These are phyloP conservation scores for Candida sphagnicola DNA, from an alignment of 805 yeast genomes.

Conservation along the genomic window DNA sequence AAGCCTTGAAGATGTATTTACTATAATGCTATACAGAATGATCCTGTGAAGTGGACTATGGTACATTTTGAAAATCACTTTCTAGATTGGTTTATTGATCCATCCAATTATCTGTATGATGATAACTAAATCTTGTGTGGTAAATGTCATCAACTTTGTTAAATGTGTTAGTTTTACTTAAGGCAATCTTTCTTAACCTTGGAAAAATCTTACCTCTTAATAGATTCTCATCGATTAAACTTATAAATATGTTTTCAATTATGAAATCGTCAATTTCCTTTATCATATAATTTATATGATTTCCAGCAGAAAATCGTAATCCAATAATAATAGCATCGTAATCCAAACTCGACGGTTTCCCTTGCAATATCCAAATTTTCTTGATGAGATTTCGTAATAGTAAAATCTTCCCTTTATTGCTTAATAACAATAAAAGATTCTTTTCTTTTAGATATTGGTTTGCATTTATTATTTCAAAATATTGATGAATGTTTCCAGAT, in stretches of 20 bases:
- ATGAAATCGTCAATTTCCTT: conserved; percentile 27
- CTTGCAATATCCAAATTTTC: conserved; percentile 25
- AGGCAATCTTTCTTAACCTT: conserved; percentile 32
- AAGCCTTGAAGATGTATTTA: no score
- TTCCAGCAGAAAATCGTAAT: conserved; percentile 12
- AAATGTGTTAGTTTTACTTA: conserved; percentile 42
- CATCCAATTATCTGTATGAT: conserved; percentile 15
- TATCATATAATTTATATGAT: background rate
- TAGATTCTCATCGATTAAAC: conserved; percentile 51
- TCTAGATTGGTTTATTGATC: background rate
- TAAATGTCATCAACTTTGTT: conserved; percentile 27
- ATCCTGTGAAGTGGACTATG: no score
- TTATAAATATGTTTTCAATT: conserved; percentile 47
- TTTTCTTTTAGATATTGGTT: conserved; percentile 35
- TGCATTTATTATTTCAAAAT: conserved; percentile 24
- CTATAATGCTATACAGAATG: background rate
- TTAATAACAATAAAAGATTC: conserved; percentile 39
- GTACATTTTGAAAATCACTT: no score
- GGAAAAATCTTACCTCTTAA: conserved; percentile 50
- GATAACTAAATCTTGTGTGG: conserved; percentile 21
- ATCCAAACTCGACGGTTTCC: conserved; percentile 21
- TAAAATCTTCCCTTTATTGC: conserved; percentile 43
- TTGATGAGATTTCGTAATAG: conserved; percentile 43
- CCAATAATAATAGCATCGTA: conserved; percentile 24
- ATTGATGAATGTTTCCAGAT: conserved; percentile 39